Evolutionary conservation across 2,329 filamentous ascomycete genomes (phyloP), one percentile per base, ranked within the genome.

Genomic region (Blumeriella jaapii): DNA sequence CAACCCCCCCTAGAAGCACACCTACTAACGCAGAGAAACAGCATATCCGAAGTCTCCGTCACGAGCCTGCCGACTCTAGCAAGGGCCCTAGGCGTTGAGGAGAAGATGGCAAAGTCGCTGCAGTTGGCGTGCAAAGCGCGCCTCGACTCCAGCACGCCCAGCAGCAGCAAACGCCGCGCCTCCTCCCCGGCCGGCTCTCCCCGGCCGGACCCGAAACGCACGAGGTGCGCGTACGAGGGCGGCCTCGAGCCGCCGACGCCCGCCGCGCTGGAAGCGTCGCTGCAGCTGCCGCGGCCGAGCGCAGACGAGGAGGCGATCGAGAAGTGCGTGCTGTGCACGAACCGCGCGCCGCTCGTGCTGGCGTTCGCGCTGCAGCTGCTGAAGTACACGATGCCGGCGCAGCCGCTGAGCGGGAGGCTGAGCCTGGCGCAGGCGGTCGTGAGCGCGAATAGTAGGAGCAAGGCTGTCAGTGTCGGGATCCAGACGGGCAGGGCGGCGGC

Each of bases 401-500:
- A 94, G 54, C 85, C 85, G 3, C 65, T 78, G 3, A 91, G 82
- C n/a, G 89, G 83, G 54, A 68, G 83, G 29, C 61, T 93, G 13
- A 93, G 84, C 53, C 62, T 94, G 13, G 82, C 78, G 0, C 85
- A 93, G 57, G 84, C 82, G 0, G 77, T 91, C 1, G 82, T 93
- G 11, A 87, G 82, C 53, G 75, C 76, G 17, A 91, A 89, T 53
- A 85, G 81, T 41, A 71, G 77, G 45, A 74, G 72, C 22, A 87
- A 87, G 58, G 85, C 85, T 7, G 67, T 78, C 17, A 80, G 71
- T 43, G 60, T 93, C 18, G 85, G 85, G 0, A 62, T 93, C 13
- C 74, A 82, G 42, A 71, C 65, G 32, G 72, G 73, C 0, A 42
- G 68, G 6, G 68, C 67, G 23, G 78, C 75, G 6, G 68, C 67